Percentiles rank a stretch among this genome's conserved stretches.
Evolutionary conservation across 768 basidiomycete genomes (phyloP).

Genomic region (Artomyces pyxidatus): DNA sequence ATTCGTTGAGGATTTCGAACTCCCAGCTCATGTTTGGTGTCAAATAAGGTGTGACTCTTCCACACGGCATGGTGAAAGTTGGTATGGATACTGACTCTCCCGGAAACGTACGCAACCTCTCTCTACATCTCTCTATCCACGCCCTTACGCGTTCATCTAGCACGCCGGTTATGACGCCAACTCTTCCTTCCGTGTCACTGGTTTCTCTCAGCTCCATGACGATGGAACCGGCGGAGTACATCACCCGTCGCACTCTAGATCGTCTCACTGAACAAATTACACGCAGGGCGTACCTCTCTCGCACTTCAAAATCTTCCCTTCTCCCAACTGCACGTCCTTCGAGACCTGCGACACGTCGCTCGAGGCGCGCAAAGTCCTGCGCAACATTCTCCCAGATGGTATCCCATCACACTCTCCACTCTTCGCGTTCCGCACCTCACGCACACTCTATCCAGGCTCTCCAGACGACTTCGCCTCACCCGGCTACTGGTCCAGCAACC

Average conservation of each 20-base stretch:
- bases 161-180: constrained; percentile 34
- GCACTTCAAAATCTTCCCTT: constrained; percentile 55
- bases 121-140: constrained; percentile 18
- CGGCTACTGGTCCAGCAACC: constrained; percentile 57
- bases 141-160: constrained; percentile 12
- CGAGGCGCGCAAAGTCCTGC: constrained; percentile 33
- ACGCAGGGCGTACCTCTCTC: constrained; percentile 44
- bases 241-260: constrained; percentile 9
- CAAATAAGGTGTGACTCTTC: constrained; percentile 47
- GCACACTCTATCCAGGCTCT: constrained; percentile 28
- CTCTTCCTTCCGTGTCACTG: constrained; percentile 32
- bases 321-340: constrained; percentile 42
- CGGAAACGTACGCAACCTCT: constrained; percentile 38
- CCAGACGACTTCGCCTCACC: constrained; percentile 57
- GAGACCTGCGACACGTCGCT: constrained; percentile 46
- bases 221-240: constrained; percentile 51
- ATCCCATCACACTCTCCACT: constrained; percentile 1
- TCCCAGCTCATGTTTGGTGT: background rate
- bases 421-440: background rate
- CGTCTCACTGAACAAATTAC: background rate
- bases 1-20: background rate
- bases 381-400: constrained; percentile 47
- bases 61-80: constrained; percentile 64
- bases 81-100: constrained; percentile 64
- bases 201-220: constrained; percentile 60